phyloP scores from a whole-genome alignment of 768 basidiomycete genomes.

The Pisolithus albus region DNA sequence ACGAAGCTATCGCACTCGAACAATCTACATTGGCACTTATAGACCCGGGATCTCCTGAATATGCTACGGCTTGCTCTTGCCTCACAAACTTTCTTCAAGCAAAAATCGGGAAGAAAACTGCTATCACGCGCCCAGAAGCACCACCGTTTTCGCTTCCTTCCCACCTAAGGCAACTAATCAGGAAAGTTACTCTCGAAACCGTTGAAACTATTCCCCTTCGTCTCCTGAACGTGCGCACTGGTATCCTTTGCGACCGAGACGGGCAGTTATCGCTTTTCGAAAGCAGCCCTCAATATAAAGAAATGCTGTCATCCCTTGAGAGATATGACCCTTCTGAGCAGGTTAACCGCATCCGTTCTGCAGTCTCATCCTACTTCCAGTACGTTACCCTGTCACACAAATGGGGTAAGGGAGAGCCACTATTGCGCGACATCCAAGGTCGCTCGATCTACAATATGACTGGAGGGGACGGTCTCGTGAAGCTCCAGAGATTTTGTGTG shows the following conservation, averaged over 20 bases:
- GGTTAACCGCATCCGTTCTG: too few relatives aligned
- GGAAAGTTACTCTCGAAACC: background rate
- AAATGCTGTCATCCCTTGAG: background rate
- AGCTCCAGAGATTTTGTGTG: background rate
- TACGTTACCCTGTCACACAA: background rate
- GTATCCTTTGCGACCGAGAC: background rate
- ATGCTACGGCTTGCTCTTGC: too few relatives aligned
- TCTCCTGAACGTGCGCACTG: background rate
- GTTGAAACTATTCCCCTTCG: background rate
- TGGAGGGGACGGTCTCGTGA: background rate
- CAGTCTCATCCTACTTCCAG: background rate
- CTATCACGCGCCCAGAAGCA: too few relatives aligned
- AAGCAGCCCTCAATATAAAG: background rate
- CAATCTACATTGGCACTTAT: too few relatives aligned
- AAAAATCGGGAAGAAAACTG: too few relatives aligned
- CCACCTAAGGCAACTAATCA: background rate
- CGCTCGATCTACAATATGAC: background rate
- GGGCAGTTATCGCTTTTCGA: background rate
- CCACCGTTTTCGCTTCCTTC: background rate
- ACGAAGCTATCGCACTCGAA: too few relatives aligned
- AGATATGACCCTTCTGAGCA: too few relatives aligned
- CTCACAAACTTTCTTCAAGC: too few relatives aligned
- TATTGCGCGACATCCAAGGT: background rate
- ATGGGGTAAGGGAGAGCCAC: background rate
- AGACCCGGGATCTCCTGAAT: too few relatives aligned